Conservation (phyloP, 108 stramenopile species). For the Cyclotella cryptica region DNA sequence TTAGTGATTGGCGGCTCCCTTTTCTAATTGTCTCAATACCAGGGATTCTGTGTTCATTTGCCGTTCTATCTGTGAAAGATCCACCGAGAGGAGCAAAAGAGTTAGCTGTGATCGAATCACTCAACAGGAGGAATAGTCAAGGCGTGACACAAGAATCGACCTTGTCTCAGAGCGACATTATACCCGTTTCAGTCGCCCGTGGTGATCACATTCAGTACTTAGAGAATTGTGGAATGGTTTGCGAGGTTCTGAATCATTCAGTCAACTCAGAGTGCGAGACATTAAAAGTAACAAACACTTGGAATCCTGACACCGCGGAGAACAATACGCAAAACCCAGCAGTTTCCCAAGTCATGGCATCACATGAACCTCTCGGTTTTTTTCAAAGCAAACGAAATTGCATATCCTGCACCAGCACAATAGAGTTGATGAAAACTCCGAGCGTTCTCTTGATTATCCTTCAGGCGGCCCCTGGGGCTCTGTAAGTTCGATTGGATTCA, state of each 20-base stretch:
- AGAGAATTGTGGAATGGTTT: conserved; percentile 18
- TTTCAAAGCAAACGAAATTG: neutral
- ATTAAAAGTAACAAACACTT: conserved; percentile 1
- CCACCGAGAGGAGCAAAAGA: conserved; percentile 56
- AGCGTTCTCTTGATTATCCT: conserved; percentile 54
- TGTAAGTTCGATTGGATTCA: conserved; percentile 16
- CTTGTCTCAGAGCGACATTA: conserved; percentile 10
- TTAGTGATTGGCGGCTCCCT: conserved; percentile 62
- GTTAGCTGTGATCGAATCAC: conserved; percentile 29
- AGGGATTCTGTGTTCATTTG: conserved; percentile 46
- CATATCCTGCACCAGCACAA: conserved; percentile 45
- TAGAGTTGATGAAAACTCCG: conserved; percentile 44
- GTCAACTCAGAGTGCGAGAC: neutral
- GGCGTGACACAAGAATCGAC: conserved; percentile 1
- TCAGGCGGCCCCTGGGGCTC: conserved; percentile 58
- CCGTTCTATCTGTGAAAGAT: conserved; percentile 45
- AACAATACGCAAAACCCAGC: neutral
- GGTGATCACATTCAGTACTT: conserved; percentile 8
- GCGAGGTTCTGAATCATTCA: neutral
- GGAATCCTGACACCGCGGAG: conserved; percentile 4
- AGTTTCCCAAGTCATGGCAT: conserved; percentile 1
- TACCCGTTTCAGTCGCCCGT: neutral
- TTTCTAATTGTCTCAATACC: conserved; percentile 63
- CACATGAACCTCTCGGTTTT: neutral
- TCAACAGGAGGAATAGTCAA: neutral